A percentile compares a stretch with the other conserved stretches of the same genome.
Conservation (phyloP, 2,329 filamentous ascomycete species). For the Curvularia sp. region DNA sequence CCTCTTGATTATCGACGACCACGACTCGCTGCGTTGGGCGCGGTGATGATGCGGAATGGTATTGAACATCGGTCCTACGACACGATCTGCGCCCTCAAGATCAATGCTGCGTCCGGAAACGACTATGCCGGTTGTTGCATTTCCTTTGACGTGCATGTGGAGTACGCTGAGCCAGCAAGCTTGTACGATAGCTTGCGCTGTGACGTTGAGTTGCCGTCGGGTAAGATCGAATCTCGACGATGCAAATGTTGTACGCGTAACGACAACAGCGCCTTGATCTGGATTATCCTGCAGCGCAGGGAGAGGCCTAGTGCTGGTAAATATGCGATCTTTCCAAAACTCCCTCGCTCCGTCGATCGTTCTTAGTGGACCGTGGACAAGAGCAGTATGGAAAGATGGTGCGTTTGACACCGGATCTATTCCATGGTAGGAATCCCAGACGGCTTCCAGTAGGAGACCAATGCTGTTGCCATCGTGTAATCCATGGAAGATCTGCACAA, state of each 20-base stretch:
- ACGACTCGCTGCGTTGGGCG: conserved; percentile 58
- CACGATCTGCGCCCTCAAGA: conserved; percentile 67
- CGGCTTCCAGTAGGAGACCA: conserved; percentile 67
- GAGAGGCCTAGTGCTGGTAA: conserved; percentile 43
- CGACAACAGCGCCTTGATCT: conserved; percentile 28
- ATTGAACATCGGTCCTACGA: conserved; percentile 88
- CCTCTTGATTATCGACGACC: conserved; percentile 65
- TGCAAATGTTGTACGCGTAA: conserved; percentile 46
- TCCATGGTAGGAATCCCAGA: conserved; percentile 62
- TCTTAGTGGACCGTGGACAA: conserved; percentile 73
- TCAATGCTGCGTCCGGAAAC: conserved; percentile 79
- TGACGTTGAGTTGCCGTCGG: conserved; percentile 70
- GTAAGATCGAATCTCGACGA: conserved; percentile 59
- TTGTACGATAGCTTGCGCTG: conserved; percentile 80
- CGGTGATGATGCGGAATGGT: conserved; percentile 75
- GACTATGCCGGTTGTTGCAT: conserved; percentile 73
- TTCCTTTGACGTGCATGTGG: conserved; percentile 56
- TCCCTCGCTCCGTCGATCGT: conserved; percentile 55
- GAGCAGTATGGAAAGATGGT: conserved; percentile 69
- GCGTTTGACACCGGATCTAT: conserved; percentile 40
- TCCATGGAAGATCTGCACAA: conserved; percentile 80
- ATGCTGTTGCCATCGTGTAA: conserved; percentile 87
- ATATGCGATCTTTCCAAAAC: conserved; percentile 74
- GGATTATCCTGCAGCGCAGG: conserved; percentile 33
- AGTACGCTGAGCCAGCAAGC: conserved; percentile 75